A percentile compares a stretch with the other conserved stretches of the same genome.
Evolutionary conservation across 805 yeast genomes (phyloP).

Genomic region (Metschnikowia continentalis): DNA sequence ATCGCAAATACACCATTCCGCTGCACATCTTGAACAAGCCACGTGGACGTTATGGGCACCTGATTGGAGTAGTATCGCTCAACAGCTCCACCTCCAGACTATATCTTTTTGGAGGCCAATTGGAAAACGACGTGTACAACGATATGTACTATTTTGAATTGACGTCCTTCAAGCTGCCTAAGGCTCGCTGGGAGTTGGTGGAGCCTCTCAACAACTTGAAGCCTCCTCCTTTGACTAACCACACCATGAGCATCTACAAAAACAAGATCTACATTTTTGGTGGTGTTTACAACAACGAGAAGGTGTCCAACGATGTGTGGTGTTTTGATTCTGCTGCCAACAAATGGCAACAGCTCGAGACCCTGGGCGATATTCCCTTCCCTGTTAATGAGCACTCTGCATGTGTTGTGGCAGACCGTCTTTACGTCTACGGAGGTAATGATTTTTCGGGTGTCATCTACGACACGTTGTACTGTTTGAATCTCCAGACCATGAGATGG

Average conservation of each 20-base stretch:
- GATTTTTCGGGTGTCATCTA: constrained; percentile 66
- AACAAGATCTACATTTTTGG: constrained; percentile 85
- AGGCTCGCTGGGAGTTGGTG: constrained; percentile 78
- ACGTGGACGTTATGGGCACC: constrained; percentile 90
- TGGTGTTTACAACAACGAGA: constrained; percentile 69
- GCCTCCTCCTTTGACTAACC: constrained; percentile 88
- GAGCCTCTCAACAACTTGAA: constrained; percentile 44
- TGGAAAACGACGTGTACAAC: constrained; percentile 75
- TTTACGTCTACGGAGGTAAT: constrained; percentile 90
- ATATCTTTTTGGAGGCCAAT: constrained; percentile 92
- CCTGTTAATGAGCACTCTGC: constrained; percentile 93
- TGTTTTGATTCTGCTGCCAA: constrained; percentile 65
- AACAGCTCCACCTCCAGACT: constrained; percentile 47
- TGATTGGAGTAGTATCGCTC: constrained; percentile 67
- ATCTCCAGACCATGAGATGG: constrained; percentile 70
- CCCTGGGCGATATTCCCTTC: constrained; percentile 73
- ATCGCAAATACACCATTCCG: constrained; percentile 42
- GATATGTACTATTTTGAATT: constrained; percentile 86
- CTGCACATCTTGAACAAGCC: constrained; percentile 58
- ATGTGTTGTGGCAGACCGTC: constrained; percentile 66
- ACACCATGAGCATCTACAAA: constrained; percentile 78
- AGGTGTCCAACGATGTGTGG: constrained; percentile 73
- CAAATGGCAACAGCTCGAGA: constrained; percentile 66
- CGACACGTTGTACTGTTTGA: constrained; percentile 67
- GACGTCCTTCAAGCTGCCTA: constrained; percentile 77